A percentile compares a stretch with the other conserved stretches of the same genome.
Conservation (phyloP, 192 early-diverging fungal species). For the Backusella psychrophila region DNA sequence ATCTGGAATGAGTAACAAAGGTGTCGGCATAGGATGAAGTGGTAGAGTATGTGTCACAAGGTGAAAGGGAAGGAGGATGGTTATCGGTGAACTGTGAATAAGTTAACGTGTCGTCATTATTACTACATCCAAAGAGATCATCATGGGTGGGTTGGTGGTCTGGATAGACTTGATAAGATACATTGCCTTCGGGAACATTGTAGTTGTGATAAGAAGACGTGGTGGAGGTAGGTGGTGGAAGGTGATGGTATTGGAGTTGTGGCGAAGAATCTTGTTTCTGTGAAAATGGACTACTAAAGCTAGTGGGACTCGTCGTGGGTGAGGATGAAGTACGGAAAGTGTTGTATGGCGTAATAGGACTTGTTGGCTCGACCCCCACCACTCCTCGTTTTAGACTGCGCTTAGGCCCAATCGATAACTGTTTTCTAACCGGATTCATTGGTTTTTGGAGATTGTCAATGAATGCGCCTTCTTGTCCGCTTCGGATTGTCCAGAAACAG, state of each 20-base stretch:
- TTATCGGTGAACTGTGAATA: constrained; percentile 4
- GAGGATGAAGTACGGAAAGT: not conserved
- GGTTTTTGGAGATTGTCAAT: constrained; percentile 31
- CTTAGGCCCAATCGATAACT: not conserved
- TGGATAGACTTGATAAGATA: constrained; percentile 9
- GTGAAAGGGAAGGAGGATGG: constrained; percentile 7
- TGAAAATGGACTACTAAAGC: not conserved
- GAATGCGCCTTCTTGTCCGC: constrained; percentile 24
- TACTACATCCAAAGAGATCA: not conserved
- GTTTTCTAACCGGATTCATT: constrained; percentile 12
- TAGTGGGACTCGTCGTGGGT: not conserved
- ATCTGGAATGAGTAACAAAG: not conserved
- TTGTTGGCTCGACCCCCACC: not conserved
- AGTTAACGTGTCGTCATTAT: not conserved
- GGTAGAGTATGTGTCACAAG: constrained; percentile 14
- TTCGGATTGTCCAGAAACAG: constrained; percentile 59
- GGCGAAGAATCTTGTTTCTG: not conserved
- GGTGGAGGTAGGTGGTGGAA: not conserved
- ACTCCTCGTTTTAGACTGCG: constrained; percentile 2
- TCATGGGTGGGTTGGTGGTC: not conserved
- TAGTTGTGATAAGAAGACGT: constrained; percentile 7
- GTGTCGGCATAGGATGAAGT: constrained; percentile 8
- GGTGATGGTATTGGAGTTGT: not conserved
- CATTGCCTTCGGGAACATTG: not conserved
- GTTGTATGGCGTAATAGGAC: not conserved